These are phyloP conservation scores for Umbilicaria muhlenbergii DNA, from an alignment of 495 filamentous ascomycete species.

Conservation along the genomic window DNA sequence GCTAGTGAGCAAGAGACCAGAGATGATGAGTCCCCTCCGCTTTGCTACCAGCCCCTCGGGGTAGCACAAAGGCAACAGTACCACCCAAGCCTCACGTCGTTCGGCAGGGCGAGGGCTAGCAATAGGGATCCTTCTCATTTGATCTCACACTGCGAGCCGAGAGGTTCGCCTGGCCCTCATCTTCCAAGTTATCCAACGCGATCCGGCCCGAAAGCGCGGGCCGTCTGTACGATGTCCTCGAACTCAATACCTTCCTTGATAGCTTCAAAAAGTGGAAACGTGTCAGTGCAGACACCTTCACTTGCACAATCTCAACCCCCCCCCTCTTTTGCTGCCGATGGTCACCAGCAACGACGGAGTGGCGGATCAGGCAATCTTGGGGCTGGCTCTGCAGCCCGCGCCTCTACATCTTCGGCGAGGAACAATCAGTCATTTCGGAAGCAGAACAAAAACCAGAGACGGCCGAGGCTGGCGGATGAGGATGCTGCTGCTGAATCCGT, in stretches of 20 bases:
- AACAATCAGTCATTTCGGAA: slow-evolving; percentile 63
- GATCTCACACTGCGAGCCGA: no score
- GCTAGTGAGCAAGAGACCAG: no score
- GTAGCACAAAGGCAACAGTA: no score
- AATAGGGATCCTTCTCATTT: no score
- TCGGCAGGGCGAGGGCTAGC: no score
- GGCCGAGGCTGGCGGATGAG: slow-evolving; percentile 48
- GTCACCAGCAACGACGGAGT: slow-evolving; percentile 42
- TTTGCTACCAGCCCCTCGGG: no score
- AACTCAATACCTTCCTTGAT: slow-evolving; percentile 25
- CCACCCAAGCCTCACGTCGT: no score
- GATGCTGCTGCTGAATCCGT: slow-evolving; percentile 73
- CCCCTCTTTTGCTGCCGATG: slow-evolving; percentile 19
- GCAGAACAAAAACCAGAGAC: slow-evolving; percentile 51
- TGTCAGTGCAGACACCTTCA: slow-evolving; percentile 21
- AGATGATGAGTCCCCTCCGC: no score
- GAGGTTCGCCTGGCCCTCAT: no score
- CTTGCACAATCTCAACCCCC: slow-evolving; percentile 25
- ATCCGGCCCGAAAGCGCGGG: no score
- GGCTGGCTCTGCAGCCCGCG: slow-evolving; percentile 39
- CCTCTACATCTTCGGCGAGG: slow-evolving; percentile 34
- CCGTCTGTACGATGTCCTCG: slow-evolving; percentile 26
- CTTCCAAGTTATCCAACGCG: neutral
- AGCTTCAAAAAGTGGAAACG: slow-evolving; percentile 30
- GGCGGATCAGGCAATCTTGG: slow-evolving; percentile 50